Evolutionary conservation across 164 flowering plant species (phyloP).

Genomic region (Liquidambar formosana): DNA sequence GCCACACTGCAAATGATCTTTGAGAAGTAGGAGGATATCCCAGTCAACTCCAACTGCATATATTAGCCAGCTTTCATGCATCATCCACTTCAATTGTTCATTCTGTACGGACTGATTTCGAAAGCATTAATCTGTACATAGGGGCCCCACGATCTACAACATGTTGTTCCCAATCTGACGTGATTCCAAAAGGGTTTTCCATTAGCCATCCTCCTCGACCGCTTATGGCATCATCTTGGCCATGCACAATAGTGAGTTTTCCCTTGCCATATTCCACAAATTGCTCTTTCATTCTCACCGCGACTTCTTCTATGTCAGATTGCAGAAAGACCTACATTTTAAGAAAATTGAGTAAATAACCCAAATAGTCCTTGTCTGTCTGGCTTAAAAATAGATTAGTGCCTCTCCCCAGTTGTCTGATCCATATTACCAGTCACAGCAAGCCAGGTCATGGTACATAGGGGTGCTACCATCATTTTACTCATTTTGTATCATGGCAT

Average conservation of each 20-base stretch:
- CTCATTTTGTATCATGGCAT: neutral
- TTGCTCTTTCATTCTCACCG: conserved; percentile 66
- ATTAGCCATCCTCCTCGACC: conserved; percentile 51
- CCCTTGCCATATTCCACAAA: conserved; percentile 66
- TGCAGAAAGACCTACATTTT: conserved; percentile 74
- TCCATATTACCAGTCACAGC: neutral
- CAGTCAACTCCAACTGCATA: neutral
- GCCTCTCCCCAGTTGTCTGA: neutral
- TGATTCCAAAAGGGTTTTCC: conserved; percentile 81
- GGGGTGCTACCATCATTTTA: too few relatives aligned
- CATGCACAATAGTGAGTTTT: conserved; percentile 34
- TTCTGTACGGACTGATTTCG: conserved; percentile 28
- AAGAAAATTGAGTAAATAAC: conserved; percentile 7
- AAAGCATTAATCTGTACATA: conserved; percentile 77
- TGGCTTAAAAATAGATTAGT: neutral
- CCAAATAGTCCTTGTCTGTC: neutral
- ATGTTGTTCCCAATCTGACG: conserved; percentile 90
- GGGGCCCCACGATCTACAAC: conserved; percentile 71
- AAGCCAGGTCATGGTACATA: neutral
- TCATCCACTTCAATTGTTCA: neutral
- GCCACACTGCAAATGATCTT: too few relatives aligned
- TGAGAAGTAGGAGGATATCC: too few relatives aligned
- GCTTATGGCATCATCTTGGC: conserved; percentile 12
- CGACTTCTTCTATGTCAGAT: conserved; percentile 79
- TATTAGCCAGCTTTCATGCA: neutral